These are phyloP conservation scores for Ambrosiella xylebori DNA, from an alignment of 2,329 filamentous ascomycete species.

Conservation along the genomic window DNA sequence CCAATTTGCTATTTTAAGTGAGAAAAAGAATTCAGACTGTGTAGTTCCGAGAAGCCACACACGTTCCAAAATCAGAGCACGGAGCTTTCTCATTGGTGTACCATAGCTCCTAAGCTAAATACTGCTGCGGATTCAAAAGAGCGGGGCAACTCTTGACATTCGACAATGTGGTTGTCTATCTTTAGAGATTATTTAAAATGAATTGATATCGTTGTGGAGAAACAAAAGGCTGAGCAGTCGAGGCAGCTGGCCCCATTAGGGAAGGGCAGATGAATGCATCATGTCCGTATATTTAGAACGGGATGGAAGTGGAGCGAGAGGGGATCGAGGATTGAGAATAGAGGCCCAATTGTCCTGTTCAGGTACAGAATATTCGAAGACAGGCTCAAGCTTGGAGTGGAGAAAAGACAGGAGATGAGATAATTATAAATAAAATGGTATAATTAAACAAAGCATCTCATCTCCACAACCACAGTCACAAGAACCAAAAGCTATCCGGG, in stretches of 20 bases:
- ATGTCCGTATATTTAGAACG: not conserved
- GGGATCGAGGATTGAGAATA: not conserved
- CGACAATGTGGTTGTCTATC: not conserved
- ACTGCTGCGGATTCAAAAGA: not conserved
- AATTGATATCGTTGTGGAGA: not conserved
- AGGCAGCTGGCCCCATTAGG: not conserved
- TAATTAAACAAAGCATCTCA: no score
- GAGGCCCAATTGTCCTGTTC: not conserved
- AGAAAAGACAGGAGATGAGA: not conserved
- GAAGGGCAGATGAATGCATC: not conserved
- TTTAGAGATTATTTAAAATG: not conserved
- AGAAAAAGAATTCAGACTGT: no score
- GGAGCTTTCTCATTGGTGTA: not conserved
- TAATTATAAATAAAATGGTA: not conserved
- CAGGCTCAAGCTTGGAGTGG: not conserved
- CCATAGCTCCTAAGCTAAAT: not conserved
- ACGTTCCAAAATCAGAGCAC: not conserved
- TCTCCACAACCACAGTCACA: no score
- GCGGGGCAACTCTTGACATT: not conserved
- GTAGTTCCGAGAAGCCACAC: no score
- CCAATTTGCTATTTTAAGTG: no score
- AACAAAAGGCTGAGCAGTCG: not conserved
- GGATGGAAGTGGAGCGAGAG: not conserved
- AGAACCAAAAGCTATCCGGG: no score
- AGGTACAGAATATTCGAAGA: not conserved